phyloP scores from a whole-genome alignment of 1,139 yeast genomes.

The Pichia norvegensis region DNA sequence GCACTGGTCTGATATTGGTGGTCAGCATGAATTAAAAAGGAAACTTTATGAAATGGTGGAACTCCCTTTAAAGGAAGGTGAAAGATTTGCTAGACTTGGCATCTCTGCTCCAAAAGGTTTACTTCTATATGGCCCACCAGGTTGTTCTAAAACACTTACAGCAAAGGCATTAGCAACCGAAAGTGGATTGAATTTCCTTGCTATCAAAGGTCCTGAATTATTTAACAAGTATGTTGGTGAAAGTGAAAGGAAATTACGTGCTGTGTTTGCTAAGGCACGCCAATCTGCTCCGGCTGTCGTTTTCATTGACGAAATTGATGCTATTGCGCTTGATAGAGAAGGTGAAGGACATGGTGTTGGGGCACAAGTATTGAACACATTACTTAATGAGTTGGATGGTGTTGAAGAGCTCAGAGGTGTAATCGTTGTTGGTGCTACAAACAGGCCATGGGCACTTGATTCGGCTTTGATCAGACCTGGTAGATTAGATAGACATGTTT shows the following conservation, averaged over 20 bases:
- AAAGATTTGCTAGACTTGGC: conserved; percentile 67
- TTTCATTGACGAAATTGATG: conserved; percentile 93
- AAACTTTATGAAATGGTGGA: conserved; percentile 86
- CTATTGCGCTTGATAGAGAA: conserved; percentile 68
- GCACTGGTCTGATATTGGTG: conserved; percentile 92
- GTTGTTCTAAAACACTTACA: conserved; percentile 88
- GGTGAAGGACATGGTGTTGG: conserved; percentile 65
- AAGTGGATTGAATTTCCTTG: conserved; percentile 84
- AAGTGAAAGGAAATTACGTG: conserved; percentile 81
- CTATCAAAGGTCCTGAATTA: conserved; percentile 93
- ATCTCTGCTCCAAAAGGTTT: conserved; percentile 90
- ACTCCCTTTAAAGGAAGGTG: conserved; percentile 79
- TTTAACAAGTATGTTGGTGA: conserved; percentile 94
- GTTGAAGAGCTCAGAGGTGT: conserved; percentile 92
- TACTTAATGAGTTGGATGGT: conserved; percentile 92
- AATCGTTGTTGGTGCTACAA: conserved; percentile 89
- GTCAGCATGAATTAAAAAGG: conserved; percentile 74
- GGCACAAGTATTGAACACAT: conserved; percentile 78
- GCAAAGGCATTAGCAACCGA: conserved; percentile 95
- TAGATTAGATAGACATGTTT: conserved; percentile 82
- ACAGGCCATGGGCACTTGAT: conserved; percentile 87
- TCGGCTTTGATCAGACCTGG: conserved; percentile 92
- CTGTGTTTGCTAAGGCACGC: conserved; percentile 82
- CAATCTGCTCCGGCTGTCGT: conserved; percentile 90
- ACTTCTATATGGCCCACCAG: conserved; percentile 89